These are phyloP conservation scores for Elsinoe perseae DNA, from an alignment of 2,329 filamentous ascomycete genomes.

Conservation along the genomic window DNA sequence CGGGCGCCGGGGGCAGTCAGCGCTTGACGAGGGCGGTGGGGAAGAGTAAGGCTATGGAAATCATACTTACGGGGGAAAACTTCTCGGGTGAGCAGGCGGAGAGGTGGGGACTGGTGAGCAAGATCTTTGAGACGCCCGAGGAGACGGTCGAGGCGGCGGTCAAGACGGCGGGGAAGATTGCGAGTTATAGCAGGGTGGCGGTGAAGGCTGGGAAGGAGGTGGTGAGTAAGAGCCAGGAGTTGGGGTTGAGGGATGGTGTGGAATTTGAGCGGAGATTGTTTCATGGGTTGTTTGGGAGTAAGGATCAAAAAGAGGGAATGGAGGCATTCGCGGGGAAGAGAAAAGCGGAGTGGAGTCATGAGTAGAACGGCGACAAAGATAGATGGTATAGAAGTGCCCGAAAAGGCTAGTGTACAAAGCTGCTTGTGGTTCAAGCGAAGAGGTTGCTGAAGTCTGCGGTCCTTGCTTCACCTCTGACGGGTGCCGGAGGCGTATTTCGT, in stretches of 20 bases:
- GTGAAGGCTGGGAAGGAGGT: conserved; percentile 90
- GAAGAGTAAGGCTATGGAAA: conserved; percentile 79
- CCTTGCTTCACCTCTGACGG: conserved; percentile 63
- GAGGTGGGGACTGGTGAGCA: conserved; percentile 83
- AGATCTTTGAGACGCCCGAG: conserved; percentile 70
- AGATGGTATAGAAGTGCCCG: background rate
- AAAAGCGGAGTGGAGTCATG: conserved; percentile 82
- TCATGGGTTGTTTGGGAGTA: conserved; percentile 84
- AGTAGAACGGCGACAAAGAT: conserved; percentile 47
- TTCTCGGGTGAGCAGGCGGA: conserved; percentile 80
- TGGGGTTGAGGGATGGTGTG: conserved; percentile 78
- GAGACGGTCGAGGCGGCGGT: conserved; percentile 74
- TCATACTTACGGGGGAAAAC: conserved; percentile 77
- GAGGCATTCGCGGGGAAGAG: conserved; percentile 91
- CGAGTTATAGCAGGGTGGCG: conserved; percentile 76
- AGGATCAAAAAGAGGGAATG: conserved; percentile 86
- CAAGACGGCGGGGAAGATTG: conserved; percentile 81
- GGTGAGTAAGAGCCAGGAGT: conserved; percentile 97
- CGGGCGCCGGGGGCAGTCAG: conserved; percentile 87
- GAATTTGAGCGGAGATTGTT: conserved; percentile 93
- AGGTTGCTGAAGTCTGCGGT: conserved; percentile 42
- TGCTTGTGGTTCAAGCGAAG: conserved; percentile 32
- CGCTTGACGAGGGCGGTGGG: conserved; percentile 63
- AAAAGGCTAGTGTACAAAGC: background rate
- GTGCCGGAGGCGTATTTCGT: conserved; percentile 72